phyloP scores from a whole-genome alignment of 176 grass and related monocot genomes.

The Zoysia japonica region DNA sequence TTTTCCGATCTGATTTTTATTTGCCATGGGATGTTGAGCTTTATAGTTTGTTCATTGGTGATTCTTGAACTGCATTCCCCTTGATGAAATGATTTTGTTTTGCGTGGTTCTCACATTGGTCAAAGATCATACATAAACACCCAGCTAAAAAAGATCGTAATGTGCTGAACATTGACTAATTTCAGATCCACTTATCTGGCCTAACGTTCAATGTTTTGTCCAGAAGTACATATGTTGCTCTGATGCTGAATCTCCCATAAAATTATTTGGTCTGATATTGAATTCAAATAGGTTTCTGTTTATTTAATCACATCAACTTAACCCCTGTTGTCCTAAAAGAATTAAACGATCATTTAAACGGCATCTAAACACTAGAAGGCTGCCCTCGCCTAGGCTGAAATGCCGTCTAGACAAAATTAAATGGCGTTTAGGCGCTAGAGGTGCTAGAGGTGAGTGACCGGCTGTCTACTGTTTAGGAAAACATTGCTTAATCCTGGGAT shows the following conservation, averaged over 20 bases:
- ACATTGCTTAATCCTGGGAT: not conserved
- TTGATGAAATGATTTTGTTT: not conserved
- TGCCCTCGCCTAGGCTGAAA: too few species aligned
- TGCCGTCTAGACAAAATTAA: too few species aligned
- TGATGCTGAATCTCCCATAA: not conserved
- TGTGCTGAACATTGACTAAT: not conserved
- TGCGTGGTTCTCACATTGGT: not conserved
- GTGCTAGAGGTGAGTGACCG: too few species aligned
- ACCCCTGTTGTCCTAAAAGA: too few species aligned
- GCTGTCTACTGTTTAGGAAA: too few species aligned
- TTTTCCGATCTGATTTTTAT: not conserved
- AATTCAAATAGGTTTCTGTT: slow-evolving; percentile 3
- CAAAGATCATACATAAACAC: not conserved
- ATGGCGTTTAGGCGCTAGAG: too few species aligned
- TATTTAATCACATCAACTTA: not conserved
- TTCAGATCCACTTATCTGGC: not conserved
- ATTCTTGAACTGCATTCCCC: slow-evolving; percentile 11
- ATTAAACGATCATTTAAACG: too few species aligned
- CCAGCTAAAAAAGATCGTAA: not conserved
- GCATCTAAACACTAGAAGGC: too few species aligned
- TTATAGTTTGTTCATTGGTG: slow-evolving; percentile 2
- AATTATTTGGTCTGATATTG: not conserved
- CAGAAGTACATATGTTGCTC: not conserved
- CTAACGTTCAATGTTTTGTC: not conserved
- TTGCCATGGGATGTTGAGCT: not conserved